Conservation (phyloP, 768 basidiomycete genomes). For the Suillus placidus region DNA sequence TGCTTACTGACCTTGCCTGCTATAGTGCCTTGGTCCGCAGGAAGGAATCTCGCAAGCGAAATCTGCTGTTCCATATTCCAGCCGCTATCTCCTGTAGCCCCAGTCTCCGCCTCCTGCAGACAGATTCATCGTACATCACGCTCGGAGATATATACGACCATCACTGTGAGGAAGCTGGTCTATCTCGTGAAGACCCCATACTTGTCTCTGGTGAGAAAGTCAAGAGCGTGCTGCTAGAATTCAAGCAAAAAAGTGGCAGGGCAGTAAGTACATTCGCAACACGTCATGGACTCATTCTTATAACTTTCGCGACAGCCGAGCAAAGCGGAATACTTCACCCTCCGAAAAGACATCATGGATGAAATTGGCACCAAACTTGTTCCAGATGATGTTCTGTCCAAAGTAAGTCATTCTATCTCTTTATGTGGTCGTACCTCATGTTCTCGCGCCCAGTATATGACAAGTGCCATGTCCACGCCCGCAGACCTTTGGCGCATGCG, state of each 20-base stretch:
- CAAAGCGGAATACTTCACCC: conserved; percentile 65
- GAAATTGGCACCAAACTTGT: conserved; percentile 87
- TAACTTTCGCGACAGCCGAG: conserved; percentile 43
- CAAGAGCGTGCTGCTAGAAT: conserved; percentile 64
- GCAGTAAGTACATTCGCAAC: conserved; percentile 30
- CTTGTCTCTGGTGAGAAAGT: conserved; percentile 85
- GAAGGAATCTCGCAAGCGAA: conserved; percentile 92
- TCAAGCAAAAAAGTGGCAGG: conserved; percentile 50
- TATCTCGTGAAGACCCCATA: conserved; percentile 86
- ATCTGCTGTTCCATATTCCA: conserved; percentile 90
- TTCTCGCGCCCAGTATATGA: conserved; percentile 73
- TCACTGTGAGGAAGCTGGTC: conserved; percentile 73
- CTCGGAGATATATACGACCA: conserved; percentile 95
- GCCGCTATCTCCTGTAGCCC: conserved; percentile 84
- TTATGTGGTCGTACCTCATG: not conserved
- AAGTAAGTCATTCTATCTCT: conserved; percentile 50
- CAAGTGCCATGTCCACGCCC: conserved; percentile 78
- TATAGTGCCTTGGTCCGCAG: conserved; percentile 78
- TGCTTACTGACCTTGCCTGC: conserved; percentile 8
- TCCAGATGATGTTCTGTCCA: conserved; percentile 83
- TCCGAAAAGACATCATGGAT: conserved; percentile 85
- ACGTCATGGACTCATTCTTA: not conserved
- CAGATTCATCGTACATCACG: conserved; percentile 87
- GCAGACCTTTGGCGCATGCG: conserved; percentile 95
- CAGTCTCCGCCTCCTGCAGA: conserved; percentile 82